Evolutionary conservation across 1,284 basidiomycete genomes (phyloP).

Genomic region (Pterula multifida): DNA sequence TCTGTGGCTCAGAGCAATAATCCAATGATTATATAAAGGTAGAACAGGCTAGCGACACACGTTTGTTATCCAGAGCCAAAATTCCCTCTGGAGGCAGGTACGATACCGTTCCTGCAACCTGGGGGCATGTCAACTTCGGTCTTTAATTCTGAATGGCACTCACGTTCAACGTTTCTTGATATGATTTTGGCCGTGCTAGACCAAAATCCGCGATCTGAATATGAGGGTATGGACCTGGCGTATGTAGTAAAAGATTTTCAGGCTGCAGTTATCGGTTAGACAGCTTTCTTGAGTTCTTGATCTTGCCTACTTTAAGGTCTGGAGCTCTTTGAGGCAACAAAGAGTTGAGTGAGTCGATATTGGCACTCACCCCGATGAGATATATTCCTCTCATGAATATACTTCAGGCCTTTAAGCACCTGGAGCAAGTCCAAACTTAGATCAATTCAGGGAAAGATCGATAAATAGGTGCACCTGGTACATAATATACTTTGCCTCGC

Average conservation of each 20-base stretch:
- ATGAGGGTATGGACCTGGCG: constrained; percentile 68
- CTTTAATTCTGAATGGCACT: constrained; percentile 31
- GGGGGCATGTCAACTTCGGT: too few relatives aligned
- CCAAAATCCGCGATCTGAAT: constrained; percentile 83
- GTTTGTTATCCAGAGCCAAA: constrained; percentile 42
- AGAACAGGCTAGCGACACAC: neutral
- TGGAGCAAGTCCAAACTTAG: neutral
- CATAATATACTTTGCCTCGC: constrained; percentile 75
- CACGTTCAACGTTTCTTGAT: constrained; percentile 68
- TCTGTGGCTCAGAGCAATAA: constrained; percentile 21
- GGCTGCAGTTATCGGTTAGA: too few relatives aligned
- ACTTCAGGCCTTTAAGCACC: constrained; percentile 49
- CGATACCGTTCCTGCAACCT: constrained; percentile 44
- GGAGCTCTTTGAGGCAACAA: constrained; percentile 5
- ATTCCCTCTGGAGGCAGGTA: constrained; percentile 82
- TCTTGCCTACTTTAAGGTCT: constrained; percentile 79
- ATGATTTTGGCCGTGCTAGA: constrained; percentile 66
- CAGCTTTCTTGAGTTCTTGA: too few relatives aligned
- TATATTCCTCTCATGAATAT: constrained; percentile 64
- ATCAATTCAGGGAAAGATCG: neutral
- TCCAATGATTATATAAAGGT: too few relatives aligned
- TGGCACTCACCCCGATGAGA: constrained; percentile 59
- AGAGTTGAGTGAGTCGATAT: neutral
- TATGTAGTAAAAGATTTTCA: constrained; percentile 73
- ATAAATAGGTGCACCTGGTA: constrained; percentile 43